phyloP scores from a whole-genome alignment of 108 stramenopile species.

The Aurantiochytrium sp. region DNA sequence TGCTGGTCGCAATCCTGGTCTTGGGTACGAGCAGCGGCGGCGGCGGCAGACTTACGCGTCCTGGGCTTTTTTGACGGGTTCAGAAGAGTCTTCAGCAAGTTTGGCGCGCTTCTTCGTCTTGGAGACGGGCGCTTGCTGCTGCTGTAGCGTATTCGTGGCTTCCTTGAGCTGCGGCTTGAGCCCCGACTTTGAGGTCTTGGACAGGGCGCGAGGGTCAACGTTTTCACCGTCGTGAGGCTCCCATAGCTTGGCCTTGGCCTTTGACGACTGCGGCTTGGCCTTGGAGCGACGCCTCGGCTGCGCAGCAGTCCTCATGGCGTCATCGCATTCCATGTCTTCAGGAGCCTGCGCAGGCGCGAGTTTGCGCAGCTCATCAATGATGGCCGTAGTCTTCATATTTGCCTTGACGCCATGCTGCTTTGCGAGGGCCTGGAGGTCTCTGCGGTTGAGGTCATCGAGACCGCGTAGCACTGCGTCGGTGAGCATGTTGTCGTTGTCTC shows the following conservation, averaged over 20 bases:
- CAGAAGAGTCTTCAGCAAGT: neutral
- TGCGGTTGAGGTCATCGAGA: neutral
- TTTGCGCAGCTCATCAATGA: neutral
- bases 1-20: too few species aligned
- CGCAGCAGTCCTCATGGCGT: neutral
- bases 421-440: neutral
- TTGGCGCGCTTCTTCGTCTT: neutral
- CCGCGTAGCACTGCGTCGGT: neutral
- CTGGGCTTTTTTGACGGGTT: neutral
- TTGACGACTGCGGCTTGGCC: neutral
- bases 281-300: neutral
- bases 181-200: neutral
- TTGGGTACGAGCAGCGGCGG: too few species aligned
- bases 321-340: neutral
- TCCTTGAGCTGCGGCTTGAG: neutral
- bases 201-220: neutral
- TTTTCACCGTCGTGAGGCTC: neutral
- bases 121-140: neutral
- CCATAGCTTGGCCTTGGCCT: neutral
- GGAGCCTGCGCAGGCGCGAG: neutral
- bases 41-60: neutral
- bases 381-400: neutral
- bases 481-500: neutral
- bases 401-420: conserved; percentile 6
- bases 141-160: neutral